phyloP scores from a whole-genome alignment of 768 basidiomycete genomes.

The Cystobasidiopsis lactophilus region DNA sequence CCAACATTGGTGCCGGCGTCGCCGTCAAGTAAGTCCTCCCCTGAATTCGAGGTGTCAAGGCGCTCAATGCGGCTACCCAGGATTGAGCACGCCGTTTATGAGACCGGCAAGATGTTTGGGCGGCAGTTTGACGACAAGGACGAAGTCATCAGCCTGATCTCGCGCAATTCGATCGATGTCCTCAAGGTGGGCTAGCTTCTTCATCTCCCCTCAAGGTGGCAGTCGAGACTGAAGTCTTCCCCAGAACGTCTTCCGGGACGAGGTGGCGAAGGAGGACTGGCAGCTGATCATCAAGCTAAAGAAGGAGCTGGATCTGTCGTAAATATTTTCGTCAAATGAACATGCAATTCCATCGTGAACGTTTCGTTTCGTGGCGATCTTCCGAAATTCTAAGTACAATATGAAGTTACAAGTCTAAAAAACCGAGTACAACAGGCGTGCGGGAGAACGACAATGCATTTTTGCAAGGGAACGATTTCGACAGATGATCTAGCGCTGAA shows the following conservation, averaged over 20 bases:
- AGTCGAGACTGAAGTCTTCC: not conserved
- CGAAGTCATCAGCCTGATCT: slow-evolving; percentile 72
- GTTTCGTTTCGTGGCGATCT: too few relatives aligned
- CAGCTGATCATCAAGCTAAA: slow-evolving; percentile 71
- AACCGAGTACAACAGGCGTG: too few relatives aligned
- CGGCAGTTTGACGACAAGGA: slow-evolving; percentile 73
- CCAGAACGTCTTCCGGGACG: slow-evolving; percentile 19
- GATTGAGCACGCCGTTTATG: slow-evolving; percentile 91
- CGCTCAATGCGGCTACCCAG: too few relatives aligned
- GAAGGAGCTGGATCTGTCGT: slow-evolving; percentile 7
- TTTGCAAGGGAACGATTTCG: too few relatives aligned
- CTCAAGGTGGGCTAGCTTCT: slow-evolving; percentile 44
- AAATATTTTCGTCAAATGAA: too few relatives aligned
- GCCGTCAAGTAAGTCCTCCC: slow-evolving; percentile 47
- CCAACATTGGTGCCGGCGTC: slow-evolving; percentile 84
- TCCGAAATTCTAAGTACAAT: too few relatives aligned
- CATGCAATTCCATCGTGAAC: too few relatives aligned
- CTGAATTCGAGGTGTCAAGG: too few relatives aligned
- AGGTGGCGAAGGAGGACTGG: slow-evolving; percentile 84
- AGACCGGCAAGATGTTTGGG: slow-evolving; percentile 84
- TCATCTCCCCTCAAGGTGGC: not conserved
- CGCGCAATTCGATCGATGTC: slow-evolving; percentile 81
- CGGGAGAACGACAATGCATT: too few relatives aligned
- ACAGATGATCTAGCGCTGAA: too few relatives aligned
- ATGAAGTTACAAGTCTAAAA: too few relatives aligned